phyloP scores from a whole-genome alignment of 441 rosid species.

The Biscutella laevigata region DNA sequence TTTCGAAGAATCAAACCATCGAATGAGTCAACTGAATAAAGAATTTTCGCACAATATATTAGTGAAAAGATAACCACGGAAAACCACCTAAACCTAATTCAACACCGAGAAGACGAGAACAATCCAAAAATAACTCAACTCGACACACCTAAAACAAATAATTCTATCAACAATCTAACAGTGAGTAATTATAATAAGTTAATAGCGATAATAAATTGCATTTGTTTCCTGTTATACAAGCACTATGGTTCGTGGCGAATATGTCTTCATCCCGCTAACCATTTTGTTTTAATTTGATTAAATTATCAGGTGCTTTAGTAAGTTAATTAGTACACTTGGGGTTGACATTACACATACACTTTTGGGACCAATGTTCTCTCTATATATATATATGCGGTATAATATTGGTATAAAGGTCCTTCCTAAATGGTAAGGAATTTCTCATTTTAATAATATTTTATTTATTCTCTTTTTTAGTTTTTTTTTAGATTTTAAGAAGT shows the following conservation, averaged over 20 bases:
- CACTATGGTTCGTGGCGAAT: slow-evolving; percentile 18
- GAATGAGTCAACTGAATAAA: too few species aligned
- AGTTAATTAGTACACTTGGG: slow-evolving; percentile 2
- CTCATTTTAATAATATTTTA: neutral
- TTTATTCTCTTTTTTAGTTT: neutral
- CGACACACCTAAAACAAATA: too few species aligned
- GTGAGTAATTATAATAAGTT: neutral
- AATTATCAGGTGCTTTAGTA: slow-evolving; percentile 17
- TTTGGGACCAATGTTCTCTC: slow-evolving; percentile 18
- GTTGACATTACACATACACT: slow-evolving; percentile 18
- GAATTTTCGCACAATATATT: too few species aligned
- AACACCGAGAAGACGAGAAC: too few species aligned
- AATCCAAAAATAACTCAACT: too few species aligned
- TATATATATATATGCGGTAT: neutral
- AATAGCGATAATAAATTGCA: too few species aligned
- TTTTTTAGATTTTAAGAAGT: neutral
- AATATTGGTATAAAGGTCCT: slow-evolving; percentile 9
- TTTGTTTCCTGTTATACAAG: slow-evolving; percentile 14
- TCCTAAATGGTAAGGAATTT: slow-evolving; percentile 14
- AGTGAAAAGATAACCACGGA: too few species aligned
- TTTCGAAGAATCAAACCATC: too few species aligned
- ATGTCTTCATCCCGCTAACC: slow-evolving; percentile 2
- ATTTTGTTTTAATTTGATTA: neutral
- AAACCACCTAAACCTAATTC: too few species aligned
- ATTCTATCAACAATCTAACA: neutral